Percentiles rank a stretch among this genome's conserved stretches.
Conservation (phyloP, 2,329 filamentous ascomycete genomes). For the Hymenoscyphus linearis region DNA sequence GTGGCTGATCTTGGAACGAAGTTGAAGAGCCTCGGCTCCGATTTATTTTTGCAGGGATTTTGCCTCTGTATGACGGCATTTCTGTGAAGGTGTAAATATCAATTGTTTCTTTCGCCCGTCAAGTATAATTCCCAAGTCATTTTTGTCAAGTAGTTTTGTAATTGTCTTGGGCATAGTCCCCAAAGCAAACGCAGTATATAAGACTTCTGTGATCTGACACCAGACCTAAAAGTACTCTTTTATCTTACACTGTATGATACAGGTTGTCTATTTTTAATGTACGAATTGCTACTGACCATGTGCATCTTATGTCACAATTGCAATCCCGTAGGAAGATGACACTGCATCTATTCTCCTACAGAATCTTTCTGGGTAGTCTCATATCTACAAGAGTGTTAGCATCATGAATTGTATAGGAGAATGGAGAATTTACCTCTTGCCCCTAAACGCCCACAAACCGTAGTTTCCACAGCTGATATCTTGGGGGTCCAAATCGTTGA, state of each 20-base stretch:
- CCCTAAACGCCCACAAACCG: conserved; percentile 95
- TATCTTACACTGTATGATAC: conserved; percentile 2
- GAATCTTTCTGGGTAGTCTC: conserved; percentile 31
- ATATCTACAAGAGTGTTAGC: conserved; percentile 26
- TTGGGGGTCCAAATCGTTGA: conserved; percentile 92
- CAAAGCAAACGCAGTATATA: background rate
- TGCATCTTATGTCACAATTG: background rate
- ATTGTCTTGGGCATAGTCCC: background rate
- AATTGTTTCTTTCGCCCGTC: background rate
- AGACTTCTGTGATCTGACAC: background rate
- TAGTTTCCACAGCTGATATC: conserved; percentile 95
- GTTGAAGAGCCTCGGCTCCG: background rate
- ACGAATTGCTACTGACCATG: background rate
- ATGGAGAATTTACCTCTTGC: conserved; percentile 68
- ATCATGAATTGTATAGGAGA: background rate
- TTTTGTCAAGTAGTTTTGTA: background rate
- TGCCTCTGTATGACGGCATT: background rate
- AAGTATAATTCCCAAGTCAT: background rate
- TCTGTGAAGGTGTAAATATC: background rate
- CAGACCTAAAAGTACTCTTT: background rate
- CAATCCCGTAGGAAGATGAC: background rate
- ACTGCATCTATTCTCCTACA: conserved; percentile 8
- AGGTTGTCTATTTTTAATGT: conserved; percentile 3
- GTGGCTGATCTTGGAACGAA: background rate
- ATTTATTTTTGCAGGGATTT: background rate